Base-by-base conservation (phyloP, 305 asterid genomes). In the Fraxinus paxiana region DNA sequence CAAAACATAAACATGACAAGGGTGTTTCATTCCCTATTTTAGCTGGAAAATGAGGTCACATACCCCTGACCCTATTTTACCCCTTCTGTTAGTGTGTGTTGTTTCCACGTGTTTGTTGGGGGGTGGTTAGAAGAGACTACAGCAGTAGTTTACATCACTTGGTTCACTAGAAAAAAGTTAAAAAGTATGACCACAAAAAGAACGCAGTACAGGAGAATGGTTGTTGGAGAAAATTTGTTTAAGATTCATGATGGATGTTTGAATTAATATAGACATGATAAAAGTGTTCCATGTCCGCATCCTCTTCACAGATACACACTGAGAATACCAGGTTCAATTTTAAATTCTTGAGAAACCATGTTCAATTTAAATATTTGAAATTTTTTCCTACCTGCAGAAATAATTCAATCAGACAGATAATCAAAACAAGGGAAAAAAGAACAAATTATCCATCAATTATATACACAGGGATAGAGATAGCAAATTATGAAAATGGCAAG, bases 281-380 rank as follows among this genome's bases (percentile, higher is more conserved):
- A n/a, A 48, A 22, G 54, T 33, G 20, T 48, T 37, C 12, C 48
- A 28, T 34, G 35, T 12, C 67, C 35, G 10, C 12, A 3, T 38
- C 41, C 33, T 77, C 54, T 18, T 31, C 59, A 28, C 10, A 28
- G 75, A 31, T 35, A 6, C 77, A 15, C 41, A 12, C 30, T 37
- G 74, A 79, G 22, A 76, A 67, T 24, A 76, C 18, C 5, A 24
- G 18, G 18, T 65, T 61, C 4, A 61, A 2, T 10, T 12, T 24
- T 26, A 75, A 46, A 34, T 75, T 51, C 30, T 37, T 38, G 18
- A 76, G 76, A 48, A 78, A 69, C 48, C 26, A 76, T 69, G 20
- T 34, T 48, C 76, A 78, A 24, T 30, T 56, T 30, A 77, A 76
- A 56, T 30, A 77, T 56, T 54, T 31, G 43, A 72, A 33, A 75